phyloP scores from a whole-genome alignment of 805 yeast species.

The Lipomyces kockii region DNA sequence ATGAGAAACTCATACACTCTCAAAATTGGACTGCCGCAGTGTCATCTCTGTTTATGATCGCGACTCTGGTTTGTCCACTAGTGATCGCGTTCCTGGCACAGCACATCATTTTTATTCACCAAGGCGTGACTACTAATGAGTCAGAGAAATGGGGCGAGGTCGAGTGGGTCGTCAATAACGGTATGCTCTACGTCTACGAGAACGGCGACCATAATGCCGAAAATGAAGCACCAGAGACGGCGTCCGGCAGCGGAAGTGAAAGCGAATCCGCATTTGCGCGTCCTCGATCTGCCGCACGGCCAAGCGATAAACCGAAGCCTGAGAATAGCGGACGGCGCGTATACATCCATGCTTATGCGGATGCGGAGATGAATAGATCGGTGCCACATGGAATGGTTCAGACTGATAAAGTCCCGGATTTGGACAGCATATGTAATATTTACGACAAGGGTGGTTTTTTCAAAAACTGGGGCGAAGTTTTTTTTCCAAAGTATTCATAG shows the following conservation, averaged over 20 bases:
- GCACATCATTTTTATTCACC: constrained; percentile 57
- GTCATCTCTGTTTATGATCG: constrained; percentile 51
- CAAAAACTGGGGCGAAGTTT: constrained; percentile 41
- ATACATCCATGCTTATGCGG: constrained; percentile 27
- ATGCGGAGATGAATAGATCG: constrained; percentile 39
- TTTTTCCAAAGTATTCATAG: constrained; percentile 34
- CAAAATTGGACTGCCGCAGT: constrained; percentile 28
- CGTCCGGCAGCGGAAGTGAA: constrained; percentile 37
- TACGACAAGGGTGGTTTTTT: constrained; percentile 46
- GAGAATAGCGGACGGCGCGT: constrained; percentile 21
- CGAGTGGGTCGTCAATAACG: constrained; percentile 55
- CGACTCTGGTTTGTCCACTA: constrained; percentile 53
- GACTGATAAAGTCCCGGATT: constrained; percentile 38
- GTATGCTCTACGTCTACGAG: constrained; percentile 46
- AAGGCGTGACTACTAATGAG: constrained; percentile 80
- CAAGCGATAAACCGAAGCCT: neutral
- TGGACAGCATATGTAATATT: constrained; percentile 47
- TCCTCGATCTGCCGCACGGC: neutral
- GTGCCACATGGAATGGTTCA: constrained; percentile 37
- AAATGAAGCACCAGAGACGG: constrained; percentile 29
- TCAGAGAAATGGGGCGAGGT: constrained; percentile 71
- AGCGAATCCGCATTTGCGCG: constrained; percentile 12
- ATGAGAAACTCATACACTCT: constrained; percentile 27
- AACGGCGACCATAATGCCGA: constrained; percentile 11
- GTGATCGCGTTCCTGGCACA: constrained; percentile 51